A percentile compares a stretch with the other conserved stretches of the same genome.
phyloP scores from a whole-genome alignment of 2,329 filamentous ascomycete species.

The Bipolaris gigantea region DNA sequence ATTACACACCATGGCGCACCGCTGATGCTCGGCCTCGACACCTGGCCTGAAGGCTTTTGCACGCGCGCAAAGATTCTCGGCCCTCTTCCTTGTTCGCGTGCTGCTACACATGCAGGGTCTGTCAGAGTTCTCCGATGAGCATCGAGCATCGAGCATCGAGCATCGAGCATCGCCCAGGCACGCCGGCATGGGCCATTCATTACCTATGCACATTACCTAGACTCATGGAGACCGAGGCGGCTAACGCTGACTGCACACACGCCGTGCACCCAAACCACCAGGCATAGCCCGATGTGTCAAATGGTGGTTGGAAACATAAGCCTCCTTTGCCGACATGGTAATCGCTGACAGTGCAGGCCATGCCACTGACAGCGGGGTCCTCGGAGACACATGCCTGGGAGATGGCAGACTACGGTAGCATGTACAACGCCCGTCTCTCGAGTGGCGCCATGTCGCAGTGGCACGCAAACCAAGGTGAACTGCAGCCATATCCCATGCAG shows the following conservation, averaged over 20 bases:
- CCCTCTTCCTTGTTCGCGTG: constrained; percentile 1
- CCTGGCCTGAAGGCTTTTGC: not conserved
- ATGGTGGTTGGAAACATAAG: not conserved
- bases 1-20: not conserved
- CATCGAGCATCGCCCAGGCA: not conserved
- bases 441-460: too few relatives aligned
- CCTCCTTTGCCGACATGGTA: constrained; percentile 27
- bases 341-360: constrained; percentile 34
- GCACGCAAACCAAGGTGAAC: not conserved
- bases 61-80: constrained; percentile 21
- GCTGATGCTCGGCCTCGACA: not conserved
- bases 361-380: constrained; percentile 5
- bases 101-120: constrained; percentile 15
- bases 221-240: constrained; percentile 14
- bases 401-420: not conserved
- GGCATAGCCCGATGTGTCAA: not conserved
- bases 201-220: not conserved
- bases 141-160: not conserved
- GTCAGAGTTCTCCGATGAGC: constrained; percentile 3
- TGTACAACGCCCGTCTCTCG: not conserved
- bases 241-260: constrained; percentile 14
- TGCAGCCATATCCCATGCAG: not conserved
- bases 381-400: not conserved
- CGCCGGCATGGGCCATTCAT: not conserved
- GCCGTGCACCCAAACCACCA: not conserved